Conservation (phyloP, 331 rosid genomes). For the Pyrus hybrid region DNA sequence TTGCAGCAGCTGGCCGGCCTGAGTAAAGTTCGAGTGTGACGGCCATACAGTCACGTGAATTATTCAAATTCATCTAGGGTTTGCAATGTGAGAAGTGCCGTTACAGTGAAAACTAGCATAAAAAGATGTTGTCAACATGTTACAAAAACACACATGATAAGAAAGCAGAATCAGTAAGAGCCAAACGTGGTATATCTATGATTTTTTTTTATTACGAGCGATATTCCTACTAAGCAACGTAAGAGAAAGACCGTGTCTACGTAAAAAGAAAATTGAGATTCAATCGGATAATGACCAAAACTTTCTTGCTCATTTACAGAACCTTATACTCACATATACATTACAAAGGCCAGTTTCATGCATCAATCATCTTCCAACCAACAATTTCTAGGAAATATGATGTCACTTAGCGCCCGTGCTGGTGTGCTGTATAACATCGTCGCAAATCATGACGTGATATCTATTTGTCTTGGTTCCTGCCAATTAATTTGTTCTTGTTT, state of each 20-base stretch:
- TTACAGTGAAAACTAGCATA: background rate
- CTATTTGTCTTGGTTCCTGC: background rate
- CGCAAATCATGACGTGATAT: slow-evolving; percentile 3
- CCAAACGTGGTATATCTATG: background rate
- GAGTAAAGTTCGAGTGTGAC: background rate
- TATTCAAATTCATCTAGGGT: no score
- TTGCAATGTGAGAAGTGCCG: background rate
- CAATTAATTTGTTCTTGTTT: slow-evolving; percentile 15
- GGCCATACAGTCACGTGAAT: background rate
- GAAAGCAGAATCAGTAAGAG: background rate
- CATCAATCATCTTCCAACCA: background rate
- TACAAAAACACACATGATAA: background rate
- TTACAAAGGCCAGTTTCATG: background rate
- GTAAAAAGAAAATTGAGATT: background rate
- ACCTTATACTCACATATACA: background rate
- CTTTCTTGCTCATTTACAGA: background rate
- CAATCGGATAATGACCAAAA: background rate
- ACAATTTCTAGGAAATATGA: background rate
- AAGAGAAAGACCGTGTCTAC: background rate
- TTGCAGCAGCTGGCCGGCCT: background rate
- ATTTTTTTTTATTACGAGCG: background rate
- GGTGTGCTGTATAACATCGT: background rate
- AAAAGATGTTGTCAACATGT: background rate
- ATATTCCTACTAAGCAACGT: background rate
- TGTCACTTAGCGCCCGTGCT: background rate